Evolutionary conservation across 2,329 filamentous ascomycete species (phyloP).

Genomic region (Aureobasidium melanogenum): DNA sequence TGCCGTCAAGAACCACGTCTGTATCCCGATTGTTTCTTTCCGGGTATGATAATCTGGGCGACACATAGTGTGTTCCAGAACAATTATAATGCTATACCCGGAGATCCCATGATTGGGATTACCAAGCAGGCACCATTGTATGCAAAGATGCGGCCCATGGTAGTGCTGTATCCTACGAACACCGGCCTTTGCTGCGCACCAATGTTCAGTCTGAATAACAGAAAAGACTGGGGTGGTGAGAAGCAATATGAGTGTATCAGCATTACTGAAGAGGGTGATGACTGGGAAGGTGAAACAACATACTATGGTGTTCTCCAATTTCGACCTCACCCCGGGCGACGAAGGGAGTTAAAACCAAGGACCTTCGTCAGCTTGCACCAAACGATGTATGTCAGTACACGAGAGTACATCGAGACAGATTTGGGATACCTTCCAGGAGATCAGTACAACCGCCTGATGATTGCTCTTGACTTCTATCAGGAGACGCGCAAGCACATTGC

Average conservation of each 20-base stretch:
- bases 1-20: not conserved
- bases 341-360: not conserved
- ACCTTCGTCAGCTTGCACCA: not conserved
- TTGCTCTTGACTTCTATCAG: not conserved
- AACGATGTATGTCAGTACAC: not conserved
- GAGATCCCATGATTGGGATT: not conserved
- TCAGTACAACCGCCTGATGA: not conserved
- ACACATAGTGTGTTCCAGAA: not conserved
- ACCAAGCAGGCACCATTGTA: not conserved
- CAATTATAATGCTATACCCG: not conserved
- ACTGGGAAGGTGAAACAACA: not conserved
- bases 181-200: not conserved
- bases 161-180: not conserved
- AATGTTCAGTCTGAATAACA: not conserved
- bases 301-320: not conserved
- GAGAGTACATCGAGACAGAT: not conserved
- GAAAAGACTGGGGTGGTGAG: not conserved
- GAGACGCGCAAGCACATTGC: not conserved
- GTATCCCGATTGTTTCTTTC: not conserved
- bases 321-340: not conserved
- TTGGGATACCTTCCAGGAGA: not conserved
- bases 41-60: not conserved
- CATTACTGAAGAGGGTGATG: not conserved
- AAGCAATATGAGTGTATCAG: not conserved
- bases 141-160: not conserved